A percentile compares a stretch with the other conserved stretches of the same genome.
Conservation (phyloP, 108 stramenopile genomes). For the Pseudonitzschia multistriata region DNA sequence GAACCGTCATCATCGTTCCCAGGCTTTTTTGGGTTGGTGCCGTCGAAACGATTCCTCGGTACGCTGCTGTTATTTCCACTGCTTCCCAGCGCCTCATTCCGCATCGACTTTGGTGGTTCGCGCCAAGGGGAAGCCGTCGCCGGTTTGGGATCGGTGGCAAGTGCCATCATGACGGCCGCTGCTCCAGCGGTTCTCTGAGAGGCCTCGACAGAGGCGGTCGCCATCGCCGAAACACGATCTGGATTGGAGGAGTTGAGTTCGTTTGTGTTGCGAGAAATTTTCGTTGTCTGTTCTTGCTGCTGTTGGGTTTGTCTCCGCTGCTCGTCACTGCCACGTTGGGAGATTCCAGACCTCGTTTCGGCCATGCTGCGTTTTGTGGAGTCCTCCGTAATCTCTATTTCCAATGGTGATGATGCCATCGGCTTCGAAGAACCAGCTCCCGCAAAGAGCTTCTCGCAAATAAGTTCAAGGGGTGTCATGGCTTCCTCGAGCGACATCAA, state of each 20-base stretch:
- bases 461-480: not conserved
- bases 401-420: not conserved
- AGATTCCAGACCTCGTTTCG: not conserved
- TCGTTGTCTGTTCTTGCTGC: not conserved
- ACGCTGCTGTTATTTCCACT: not conserved
- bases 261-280: not conserved
- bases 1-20: not conserved
- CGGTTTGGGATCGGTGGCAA: not conserved
- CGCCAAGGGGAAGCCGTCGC: not conserved
- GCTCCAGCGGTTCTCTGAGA: conserved; percentile 5
- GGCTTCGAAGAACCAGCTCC: not conserved
- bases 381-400: not conserved
- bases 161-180: conserved; percentile 7
- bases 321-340: not conserved
- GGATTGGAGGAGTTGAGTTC: not conserved
- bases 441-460: conserved; percentile 5
- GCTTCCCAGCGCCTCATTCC: not conserved
- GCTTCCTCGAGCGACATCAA: conserved; percentile 7
- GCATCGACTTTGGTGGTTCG: not conserved
- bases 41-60: not conserved
- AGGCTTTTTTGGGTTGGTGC: no score
- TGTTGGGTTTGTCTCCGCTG: not conserved
- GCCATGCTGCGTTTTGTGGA: not conserved
- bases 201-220: not conserved
- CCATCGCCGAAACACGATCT: not conserved